Conservation (phyloP, 331 rosid genomes). For the Quercus lobata region DNA sequence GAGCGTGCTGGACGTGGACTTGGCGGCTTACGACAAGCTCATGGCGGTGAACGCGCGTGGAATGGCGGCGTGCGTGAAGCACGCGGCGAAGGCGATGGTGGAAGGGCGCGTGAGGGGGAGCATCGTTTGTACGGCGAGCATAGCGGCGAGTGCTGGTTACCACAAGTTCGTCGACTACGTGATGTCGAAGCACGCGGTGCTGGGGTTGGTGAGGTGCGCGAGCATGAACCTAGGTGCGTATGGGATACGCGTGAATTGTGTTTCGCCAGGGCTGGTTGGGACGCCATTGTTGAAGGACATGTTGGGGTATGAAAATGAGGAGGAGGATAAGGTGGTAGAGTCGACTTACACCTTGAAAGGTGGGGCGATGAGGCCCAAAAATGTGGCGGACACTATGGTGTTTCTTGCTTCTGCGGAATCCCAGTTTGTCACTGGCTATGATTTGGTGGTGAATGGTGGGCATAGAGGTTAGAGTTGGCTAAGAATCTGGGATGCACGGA, state of each 20-base stretch:
- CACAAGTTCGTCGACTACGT: background rate
- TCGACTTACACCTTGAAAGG: background rate
- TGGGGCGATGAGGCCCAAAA: background rate
- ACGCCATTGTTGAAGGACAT: background rate
- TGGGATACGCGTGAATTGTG: constrained; percentile 18
- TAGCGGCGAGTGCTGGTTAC: background rate
- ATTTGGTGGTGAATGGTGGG: background rate
- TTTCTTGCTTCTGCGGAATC: too few species aligned
- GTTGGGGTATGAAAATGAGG: too few species aligned
- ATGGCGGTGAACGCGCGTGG: background rate
- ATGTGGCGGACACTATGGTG: background rate
- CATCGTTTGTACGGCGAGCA: constrained; percentile 4
- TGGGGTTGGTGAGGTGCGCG: too few species aligned
- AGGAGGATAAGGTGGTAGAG: too few species aligned
- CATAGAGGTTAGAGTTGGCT: too few species aligned
- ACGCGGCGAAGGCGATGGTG: background rate
- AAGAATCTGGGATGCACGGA: too few species aligned
- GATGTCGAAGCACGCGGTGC: too few species aligned
- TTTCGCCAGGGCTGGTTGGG: constrained; percentile 6
- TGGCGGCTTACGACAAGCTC: background rate
- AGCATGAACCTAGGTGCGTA: background rate
- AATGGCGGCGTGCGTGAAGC: constrained; percentile 14
- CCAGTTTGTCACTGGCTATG: too few species aligned
- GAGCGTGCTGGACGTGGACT: too few species aligned
- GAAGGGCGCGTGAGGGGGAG: background rate